A percentile compares a stretch with the other conserved stretches of the same genome.
Evolutionary conservation across 768 basidiomycete species (phyloP).

Genomic region (Coprinopsis marcescibilis): DNA sequence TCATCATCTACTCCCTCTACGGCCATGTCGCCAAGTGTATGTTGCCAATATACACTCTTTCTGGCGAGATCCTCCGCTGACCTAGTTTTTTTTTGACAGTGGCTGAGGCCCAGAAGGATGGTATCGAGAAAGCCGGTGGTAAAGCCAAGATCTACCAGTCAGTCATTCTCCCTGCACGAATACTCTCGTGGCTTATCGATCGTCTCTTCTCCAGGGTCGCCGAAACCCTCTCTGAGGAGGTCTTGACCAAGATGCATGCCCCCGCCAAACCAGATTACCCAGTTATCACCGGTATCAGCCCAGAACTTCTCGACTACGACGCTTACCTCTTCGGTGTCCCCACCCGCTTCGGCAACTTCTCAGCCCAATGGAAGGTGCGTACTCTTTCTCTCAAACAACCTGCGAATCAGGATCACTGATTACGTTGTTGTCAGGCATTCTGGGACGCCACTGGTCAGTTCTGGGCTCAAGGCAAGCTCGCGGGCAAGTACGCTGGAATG

Average conservation of each 20-base stretch:
- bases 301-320: slow-evolving; percentile 50
- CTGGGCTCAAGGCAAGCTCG: slow-evolving; percentile 53
- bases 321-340: slow-evolving; percentile 66
- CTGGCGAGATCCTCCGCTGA: not conserved
- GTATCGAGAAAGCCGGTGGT: slow-evolving; percentile 45
- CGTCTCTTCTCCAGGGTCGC: slow-evolving; percentile 61
- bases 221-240: slow-evolving; percentile 67
- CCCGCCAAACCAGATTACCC: slow-evolving; percentile 56
- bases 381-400: too few relatives aligned
- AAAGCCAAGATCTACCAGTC: slow-evolving; percentile 50
- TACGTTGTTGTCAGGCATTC: slow-evolving; percentile 45
- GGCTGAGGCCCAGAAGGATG: slow-evolving; percentile 31
- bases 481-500: slow-evolving; percentile 69
- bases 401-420: not conserved
- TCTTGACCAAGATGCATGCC: slow-evolving; percentile 57
- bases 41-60: slow-evolving; percentile 22
- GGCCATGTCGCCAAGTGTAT: slow-evolving; percentile 70
- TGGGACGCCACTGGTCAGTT: slow-evolving; percentile 71
- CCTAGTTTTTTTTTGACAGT: slow-evolving; percentile 3
- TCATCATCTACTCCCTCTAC: slow-evolving; percentile 71
- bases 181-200: not conserved
- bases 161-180: slow-evolving; percentile 10
- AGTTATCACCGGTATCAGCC: slow-evolving; percentile 40
- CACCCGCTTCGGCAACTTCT: slow-evolving; percentile 69
- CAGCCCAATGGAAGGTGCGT: slow-evolving; percentile 47